Base-by-base conservation (phyloP, 805 yeast species). In the Priceomyces haplophilus region DNA sequence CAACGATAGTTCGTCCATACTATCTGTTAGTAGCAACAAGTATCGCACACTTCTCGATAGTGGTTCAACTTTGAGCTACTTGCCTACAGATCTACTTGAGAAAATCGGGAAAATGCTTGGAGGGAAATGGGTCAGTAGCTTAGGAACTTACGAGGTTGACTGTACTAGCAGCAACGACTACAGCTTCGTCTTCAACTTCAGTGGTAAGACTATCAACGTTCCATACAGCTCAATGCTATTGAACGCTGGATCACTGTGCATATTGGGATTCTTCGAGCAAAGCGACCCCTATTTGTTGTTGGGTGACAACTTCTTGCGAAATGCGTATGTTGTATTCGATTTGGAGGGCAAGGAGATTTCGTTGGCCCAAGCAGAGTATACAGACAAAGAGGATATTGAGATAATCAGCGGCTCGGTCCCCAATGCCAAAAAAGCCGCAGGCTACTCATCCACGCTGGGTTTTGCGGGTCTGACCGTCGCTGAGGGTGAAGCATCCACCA, bases 241-340 rank as follows among this genome's bases (percentile, higher is more conserved):
- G 17, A 43, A 43, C 4, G 44, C 46, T 37, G 38, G 49, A 13
- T 34, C 48, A 15, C 31, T 23, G 19, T 67, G 72, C 48, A 48
- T 46, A 38, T 54, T 65, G 45, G 66, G 68, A 4, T 49, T 64
- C 17, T 40, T 59, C 23, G 50, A 45, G 11, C 62, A 58, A 42
- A 15, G 27, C 13, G 25, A 30, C 10, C 30, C 34, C 38, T 52
- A 52, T 42, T 51, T 65, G 13, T 69, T 82, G 42, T 65, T 85
- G 29, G 93, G 93, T 8, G 89, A 83, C 55, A 73, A 76, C 36
- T 76, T 85, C 55, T 62, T 85, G 48, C 69, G 86, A 41, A 72
- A 76, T 44, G 82, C 83, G 2, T 84, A 82, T 58, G 71, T 80
- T 20, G 87, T 82, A 12, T 82, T 75, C 59, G 84, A 85, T 58